phyloP scores from a whole-genome alignment of 176 grass and related monocot genomes.

The Ananas comosus region DNA sequence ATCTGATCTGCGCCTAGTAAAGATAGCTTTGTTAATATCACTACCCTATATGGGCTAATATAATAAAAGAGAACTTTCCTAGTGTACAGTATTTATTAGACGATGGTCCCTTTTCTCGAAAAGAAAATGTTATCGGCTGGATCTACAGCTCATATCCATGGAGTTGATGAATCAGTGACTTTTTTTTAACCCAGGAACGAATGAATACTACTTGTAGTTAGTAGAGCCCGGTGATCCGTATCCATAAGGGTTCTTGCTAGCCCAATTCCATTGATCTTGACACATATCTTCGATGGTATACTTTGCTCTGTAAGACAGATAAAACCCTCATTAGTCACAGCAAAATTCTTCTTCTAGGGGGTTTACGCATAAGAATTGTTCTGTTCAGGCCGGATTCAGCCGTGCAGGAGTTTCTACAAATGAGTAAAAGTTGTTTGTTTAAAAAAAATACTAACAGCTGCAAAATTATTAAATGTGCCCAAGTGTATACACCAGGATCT shows the following conservation, averaged over 20 bases:
- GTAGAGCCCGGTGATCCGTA: constrained; percentile 42
- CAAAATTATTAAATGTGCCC: background rate
- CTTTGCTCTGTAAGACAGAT: constrained; percentile 44
- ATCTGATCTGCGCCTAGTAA: too few species aligned
- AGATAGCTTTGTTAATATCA: too few species aligned
- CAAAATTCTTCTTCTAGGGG: background rate
- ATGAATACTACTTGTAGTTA: constrained; percentile 9
- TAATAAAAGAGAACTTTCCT: too few species aligned
- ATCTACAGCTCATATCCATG: background rate
- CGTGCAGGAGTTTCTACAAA: too few species aligned
- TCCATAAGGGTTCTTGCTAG: constrained; percentile 78
- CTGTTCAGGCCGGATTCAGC: too few species aligned
- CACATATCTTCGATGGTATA: constrained; percentile 83
- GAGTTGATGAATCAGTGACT: background rate
- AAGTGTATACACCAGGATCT: too few species aligned
- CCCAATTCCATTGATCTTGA: constrained; percentile 86
- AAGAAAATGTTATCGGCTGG: too few species aligned
- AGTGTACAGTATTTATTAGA: too few species aligned
- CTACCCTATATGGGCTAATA: too few species aligned
- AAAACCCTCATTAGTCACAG: background rate
- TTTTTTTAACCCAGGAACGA: background rate
- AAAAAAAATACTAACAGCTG: background rate
- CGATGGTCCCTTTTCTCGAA: too few species aligned
- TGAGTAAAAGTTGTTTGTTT: background rate
- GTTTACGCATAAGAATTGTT: too few species aligned